Evolutionary conservation across 495 filamentous ascomycete genomes (phyloP).

Genomic region (Halenospora varia): DNA sequence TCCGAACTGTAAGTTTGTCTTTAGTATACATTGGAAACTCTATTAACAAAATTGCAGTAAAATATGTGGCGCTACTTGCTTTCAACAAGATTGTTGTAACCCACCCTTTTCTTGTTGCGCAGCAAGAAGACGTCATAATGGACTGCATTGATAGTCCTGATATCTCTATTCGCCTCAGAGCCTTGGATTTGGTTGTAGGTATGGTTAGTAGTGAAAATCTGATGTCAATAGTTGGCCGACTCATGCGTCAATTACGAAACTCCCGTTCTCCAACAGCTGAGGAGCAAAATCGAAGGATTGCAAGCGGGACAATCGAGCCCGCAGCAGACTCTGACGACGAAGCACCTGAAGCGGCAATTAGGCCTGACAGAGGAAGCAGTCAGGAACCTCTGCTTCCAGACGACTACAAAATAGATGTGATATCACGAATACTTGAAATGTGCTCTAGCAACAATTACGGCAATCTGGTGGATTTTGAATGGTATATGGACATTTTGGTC

Average conservation of each 20-base stretch:
- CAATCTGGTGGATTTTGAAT: conserved; percentile 86
- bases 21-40: conserved; percentile 14
- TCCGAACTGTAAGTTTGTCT: conserved; percentile 67
- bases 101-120: conserved; percentile 79
- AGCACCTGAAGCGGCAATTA: conserved; percentile 38
- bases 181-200: conserved; percentile 82
- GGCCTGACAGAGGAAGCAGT: conserved; percentile 31
- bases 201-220: conserved; percentile 89
- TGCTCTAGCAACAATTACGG: conserved; percentile 88
- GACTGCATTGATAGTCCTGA: conserved; percentile 93
- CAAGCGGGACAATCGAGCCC: conserved; percentile 30
- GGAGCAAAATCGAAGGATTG: conserved; percentile 15
- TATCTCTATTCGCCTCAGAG: conserved; percentile 92
- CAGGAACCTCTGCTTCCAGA: conserved; percentile 57
- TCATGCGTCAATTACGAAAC: conserved; percentile 74
- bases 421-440: conserved; percentile 78
- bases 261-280: conserved; percentile 35
- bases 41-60: conserved; percentile 54
- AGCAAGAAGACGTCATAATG: conserved; percentile 93
- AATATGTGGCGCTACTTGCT: conserved; percentile 93
- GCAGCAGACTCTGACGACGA: conserved; percentile 59
- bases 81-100: conserved; percentile 91
- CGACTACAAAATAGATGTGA: conserved; percentile 76
- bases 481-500: conserved; percentile 85
- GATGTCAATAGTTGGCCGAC: conserved; percentile 73